Evolutionary conservation across 768 basidiomycete species (phyloP).

Genomic region (Gloeophyllum trabeum): DNA sequence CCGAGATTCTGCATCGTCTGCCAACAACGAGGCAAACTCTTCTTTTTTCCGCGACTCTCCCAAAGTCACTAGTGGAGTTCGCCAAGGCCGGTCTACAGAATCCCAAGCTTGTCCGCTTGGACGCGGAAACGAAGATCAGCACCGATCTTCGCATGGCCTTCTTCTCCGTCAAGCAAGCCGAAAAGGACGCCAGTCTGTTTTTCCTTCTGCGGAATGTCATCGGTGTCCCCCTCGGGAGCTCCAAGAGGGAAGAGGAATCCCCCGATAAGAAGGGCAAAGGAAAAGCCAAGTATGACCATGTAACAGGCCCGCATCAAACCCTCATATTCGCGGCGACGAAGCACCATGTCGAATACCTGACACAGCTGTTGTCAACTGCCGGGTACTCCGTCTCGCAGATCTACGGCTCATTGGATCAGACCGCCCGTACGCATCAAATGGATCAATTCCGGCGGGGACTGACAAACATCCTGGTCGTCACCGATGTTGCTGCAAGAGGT

Average conservation of each 20-base stretch:
- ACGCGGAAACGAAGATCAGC: constrained; percentile 93
- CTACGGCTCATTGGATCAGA: constrained; percentile 91
- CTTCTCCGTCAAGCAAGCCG: constrained; percentile 82
- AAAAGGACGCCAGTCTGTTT: constrained; percentile 90
- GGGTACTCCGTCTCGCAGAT: constrained; percentile 91
- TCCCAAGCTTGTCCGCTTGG: constrained; percentile 92
- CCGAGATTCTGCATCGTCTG: constrained; percentile 85
- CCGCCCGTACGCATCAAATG: constrained; percentile 84
- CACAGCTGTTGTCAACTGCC: constrained; percentile 60
- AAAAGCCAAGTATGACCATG: constrained; percentile 38
- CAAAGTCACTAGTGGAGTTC: constrained; percentile 92
- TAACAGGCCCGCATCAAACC: constrained; percentile 76
- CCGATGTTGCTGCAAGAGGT: constrained; percentile 96
- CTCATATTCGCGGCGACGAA: constrained; percentile 95
- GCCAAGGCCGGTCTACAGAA: constrained; percentile 94
- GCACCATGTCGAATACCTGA: constrained; percentile 95
- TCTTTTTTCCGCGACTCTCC: constrained; percentile 93
- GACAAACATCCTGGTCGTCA: constrained; percentile 86
- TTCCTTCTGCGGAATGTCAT: constrained; percentile 81
- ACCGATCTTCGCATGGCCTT: constrained; percentile 90
- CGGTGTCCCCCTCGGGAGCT: constrained; percentile 52
- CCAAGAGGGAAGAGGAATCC: constrained; percentile 17
- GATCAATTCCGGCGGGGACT: constrained; percentile 73
- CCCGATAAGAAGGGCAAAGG: constrained; percentile 29
- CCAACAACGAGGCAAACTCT: constrained; percentile 83